A percentile compares a stretch with the other conserved stretches of the same genome.
Evolutionary conservation across 352 stramenopile species (phyloP).

Genomic region (Pythium myriotylum): DNA sequence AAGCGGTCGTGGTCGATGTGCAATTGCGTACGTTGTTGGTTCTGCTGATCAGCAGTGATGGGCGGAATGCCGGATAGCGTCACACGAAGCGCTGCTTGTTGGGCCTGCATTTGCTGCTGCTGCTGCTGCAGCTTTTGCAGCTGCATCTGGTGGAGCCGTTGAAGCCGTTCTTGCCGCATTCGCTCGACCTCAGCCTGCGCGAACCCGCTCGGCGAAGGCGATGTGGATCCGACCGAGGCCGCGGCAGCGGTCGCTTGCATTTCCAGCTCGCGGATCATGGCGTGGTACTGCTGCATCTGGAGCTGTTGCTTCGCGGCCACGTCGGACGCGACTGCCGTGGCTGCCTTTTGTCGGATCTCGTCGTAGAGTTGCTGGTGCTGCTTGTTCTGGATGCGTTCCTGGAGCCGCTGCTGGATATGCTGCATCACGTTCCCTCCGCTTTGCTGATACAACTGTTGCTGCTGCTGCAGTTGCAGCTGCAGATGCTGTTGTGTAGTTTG

Average conservation of each 20-base stretch:
- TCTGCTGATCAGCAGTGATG: constrained; percentile 19
- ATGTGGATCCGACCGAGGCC: background rate
- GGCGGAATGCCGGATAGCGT: constrained; percentile 37
- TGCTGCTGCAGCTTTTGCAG: constrained; percentile 40
- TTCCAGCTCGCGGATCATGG: constrained; percentile 51
- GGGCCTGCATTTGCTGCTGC: constrained; percentile 18
- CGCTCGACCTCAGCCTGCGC: constrained; percentile 49
- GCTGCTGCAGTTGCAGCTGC: constrained; percentile 26
- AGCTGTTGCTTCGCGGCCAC: constrained; percentile 16
- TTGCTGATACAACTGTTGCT: constrained; percentile 25
- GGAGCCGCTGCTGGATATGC: constrained; percentile 43
- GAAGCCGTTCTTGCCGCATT: constrained; percentile 46
- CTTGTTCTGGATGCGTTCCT: constrained; percentile 39
- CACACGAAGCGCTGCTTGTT: constrained; percentile 24
- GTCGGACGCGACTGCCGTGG: background rate
- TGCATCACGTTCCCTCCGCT: constrained; percentile 34
- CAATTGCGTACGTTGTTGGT: constrained; percentile 48
- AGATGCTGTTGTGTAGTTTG: constrained; percentile 28
- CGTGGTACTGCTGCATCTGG: constrained; percentile 36
- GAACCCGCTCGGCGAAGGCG: background rate
- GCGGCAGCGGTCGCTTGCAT: constrained; percentile 32
- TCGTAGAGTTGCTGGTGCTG: constrained; percentile 23
- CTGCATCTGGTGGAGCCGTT: constrained; percentile 57
- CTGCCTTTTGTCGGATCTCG: constrained; percentile 19
- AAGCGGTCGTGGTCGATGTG: constrained; percentile 53